Evolutionary conservation across 148 eudicot species (phyloP).

Genomic region (Dysphania ambrosioides): DNA sequence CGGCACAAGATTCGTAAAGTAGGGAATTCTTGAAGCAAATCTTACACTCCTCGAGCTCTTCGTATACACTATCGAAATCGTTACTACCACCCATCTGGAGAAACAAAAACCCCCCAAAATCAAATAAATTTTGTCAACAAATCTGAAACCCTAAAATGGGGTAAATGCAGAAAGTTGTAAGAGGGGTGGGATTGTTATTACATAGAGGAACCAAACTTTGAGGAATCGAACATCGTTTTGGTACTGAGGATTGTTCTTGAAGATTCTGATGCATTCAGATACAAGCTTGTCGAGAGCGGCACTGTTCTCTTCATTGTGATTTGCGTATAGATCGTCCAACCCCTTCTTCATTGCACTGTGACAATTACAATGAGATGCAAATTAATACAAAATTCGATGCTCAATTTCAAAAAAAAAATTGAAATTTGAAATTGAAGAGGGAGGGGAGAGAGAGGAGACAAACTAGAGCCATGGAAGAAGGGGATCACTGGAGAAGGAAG

Average conservation of each 20-base stretch:
- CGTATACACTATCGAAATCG: conserved; percentile 42
- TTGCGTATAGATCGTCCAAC: conserved; percentile 30
- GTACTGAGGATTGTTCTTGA: conserved; percentile 52
- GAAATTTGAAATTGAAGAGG: background rate
- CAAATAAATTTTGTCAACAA: background rate
- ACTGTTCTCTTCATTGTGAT: conserved; percentile 17
- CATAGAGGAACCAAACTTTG: conserved; percentile 82
- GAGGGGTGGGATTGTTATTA: conserved; percentile 23
- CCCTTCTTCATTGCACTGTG: conserved; percentile 50
- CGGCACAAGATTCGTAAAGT: conserved; percentile 59
- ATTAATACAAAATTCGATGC: background rate
- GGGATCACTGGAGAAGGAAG: conserved; percentile 44
- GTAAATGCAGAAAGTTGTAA: background rate
- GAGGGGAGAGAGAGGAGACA: background rate
- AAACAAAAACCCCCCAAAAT: background rate
- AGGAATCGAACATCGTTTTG: conserved; percentile 77
- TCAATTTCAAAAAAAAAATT: background rate
- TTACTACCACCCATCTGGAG: conserved; percentile 56
- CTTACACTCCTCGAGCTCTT: conserved; percentile 52
- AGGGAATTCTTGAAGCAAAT: conserved; percentile 47
- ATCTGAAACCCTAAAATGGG: background rate
- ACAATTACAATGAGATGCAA: background rate
- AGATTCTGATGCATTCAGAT: conserved; percentile 48
- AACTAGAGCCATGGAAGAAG: conserved; percentile 62
- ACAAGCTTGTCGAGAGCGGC: conserved; percentile 38